Evolutionary conservation across 352 stramenopile species (phyloP), one percentile per base, ranked within the genome.

Genomic region (Nothophytophthora sp.): DNA sequence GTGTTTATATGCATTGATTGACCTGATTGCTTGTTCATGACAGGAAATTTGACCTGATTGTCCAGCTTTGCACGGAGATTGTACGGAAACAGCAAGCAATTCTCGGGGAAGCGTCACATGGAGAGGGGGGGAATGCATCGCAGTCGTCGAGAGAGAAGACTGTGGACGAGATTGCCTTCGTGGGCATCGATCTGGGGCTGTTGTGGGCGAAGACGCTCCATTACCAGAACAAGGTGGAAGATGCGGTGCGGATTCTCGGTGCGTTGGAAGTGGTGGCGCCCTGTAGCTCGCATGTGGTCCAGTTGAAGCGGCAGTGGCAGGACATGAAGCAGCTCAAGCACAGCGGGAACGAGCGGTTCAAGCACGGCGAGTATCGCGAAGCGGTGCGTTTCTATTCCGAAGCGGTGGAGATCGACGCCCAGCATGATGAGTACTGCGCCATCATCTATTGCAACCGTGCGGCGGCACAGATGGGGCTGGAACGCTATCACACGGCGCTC

Each of bases 391-490:
- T 82, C 5, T 95, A 95, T 47, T 78, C 77, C 0, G 69, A 90
- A 30, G 82, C 79, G 12, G 60, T 94, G 5, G 53, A 66, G 19
- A 59, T 92, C 25, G 85, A 95, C 38, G 63, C 65, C 0, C 53
- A 75, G 10, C 73, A 95, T 32, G 70, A 89, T n/a, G 69, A 83
- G 38, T 92, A 81, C 54, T 90, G 81, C 46, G 77, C 79, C 1
- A 70, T 90, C 30, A 75, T 95, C 37, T 88, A 85, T 36, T 90
- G 83, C 63, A 95, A 95, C 45, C 77, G 85, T 29, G 81, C 85
- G 3, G 85, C 85, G 19, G 85, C 85, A 28, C 67, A 88, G 20
- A 95, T 95, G 85, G 73, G 67, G 4, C 47, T 93, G 35, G 64
- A 82, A 24, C 63, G 74, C 19, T 91, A 74, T 47, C 62, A 83